Conservation (phyloP, 2,329 filamentous ascomycete genomes). For the Passalora sequoiae region DNA sequence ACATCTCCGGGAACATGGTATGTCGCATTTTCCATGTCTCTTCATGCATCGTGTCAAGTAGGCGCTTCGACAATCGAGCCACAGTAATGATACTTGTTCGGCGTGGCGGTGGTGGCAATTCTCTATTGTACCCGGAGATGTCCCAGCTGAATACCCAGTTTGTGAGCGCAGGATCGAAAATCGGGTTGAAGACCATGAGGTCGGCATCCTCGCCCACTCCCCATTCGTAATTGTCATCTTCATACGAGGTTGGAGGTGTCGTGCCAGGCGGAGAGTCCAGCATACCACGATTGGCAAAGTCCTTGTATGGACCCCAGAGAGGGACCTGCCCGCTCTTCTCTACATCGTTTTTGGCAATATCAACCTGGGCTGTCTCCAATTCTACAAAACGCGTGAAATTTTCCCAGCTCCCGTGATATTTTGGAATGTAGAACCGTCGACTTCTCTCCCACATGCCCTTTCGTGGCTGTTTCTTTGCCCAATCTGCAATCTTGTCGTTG, state of each 20-base stretch:
- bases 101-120: conserved; percentile 57
- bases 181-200: conserved; percentile 68
- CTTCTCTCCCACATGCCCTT: conserved; percentile 70
- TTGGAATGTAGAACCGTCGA: conserved; percentile 67
- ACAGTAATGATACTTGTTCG: conserved; percentile 75
- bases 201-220: conserved; percentile 72
- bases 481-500: conserved; percentile 59
- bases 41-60: conserved; percentile 71
- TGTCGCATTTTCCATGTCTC: conserved; percentile 70
- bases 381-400: conserved; percentile 63
- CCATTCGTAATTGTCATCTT: conserved; percentile 66
- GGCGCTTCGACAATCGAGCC: conserved; percentile 63
- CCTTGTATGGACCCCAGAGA: conserved; percentile 59
- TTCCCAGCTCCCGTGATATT: conserved; percentile 62
- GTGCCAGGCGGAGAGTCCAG: conserved; percentile 59
- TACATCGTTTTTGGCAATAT: conserved; percentile 48
- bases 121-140: conserved; percentile 60
- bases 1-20: conserved; percentile 73
- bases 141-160: conserved; percentile 68
- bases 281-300: conserved; percentile 46
- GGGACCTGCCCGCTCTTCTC: conserved; percentile 48
- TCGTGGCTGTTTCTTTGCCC: conserved; percentile 63
- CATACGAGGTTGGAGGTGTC: conserved; percentile 54
- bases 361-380: conserved; percentile 47
- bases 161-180: conserved; percentile 68